Conservation (phyloP, 805 yeast genomes). For the Nakazawaea holstii region DNA sequence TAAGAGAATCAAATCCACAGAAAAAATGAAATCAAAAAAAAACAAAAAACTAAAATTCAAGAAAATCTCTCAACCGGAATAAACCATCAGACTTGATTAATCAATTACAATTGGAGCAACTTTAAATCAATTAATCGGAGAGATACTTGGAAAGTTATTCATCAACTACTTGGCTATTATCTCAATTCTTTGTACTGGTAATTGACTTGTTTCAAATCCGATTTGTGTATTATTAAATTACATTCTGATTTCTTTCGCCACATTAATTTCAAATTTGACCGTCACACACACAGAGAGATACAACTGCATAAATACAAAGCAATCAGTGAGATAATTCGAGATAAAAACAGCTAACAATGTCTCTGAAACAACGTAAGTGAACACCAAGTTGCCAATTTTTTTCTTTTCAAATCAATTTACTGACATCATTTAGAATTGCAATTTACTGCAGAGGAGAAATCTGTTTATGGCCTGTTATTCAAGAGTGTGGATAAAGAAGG, state of each 20-base stretch:
- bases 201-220: too few relatives aligned
- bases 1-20: too few relatives aligned
- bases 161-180: too few relatives aligned
- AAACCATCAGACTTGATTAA: background rate
- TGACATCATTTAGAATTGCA: background rate
- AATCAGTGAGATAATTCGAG: too few relatives aligned
- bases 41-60: background rate
- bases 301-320: background rate
- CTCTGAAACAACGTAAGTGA: conserved; percentile 2
- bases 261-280: background rate
- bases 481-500: conserved; percentile 72
- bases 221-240: too few relatives aligned
- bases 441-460: conserved; percentile 67
- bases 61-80: background rate
- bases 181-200: too few relatives aligned
- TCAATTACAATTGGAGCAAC: background rate
- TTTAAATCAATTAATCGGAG: too few relatives aligned
- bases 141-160: too few relatives aligned
- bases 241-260: too few relatives aligned
- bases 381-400: background rate
- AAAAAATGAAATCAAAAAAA: background rate
- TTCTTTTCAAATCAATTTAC: background rate
- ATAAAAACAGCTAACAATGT: background rate
- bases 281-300: background rate
- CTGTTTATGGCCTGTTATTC: conserved; percentile 69